Percentiles rank a stretch among this genome's conserved stretches.
phyloP scores from a whole-genome alignment of 306 rosid species.

The Crotalaria pallida region DNA sequence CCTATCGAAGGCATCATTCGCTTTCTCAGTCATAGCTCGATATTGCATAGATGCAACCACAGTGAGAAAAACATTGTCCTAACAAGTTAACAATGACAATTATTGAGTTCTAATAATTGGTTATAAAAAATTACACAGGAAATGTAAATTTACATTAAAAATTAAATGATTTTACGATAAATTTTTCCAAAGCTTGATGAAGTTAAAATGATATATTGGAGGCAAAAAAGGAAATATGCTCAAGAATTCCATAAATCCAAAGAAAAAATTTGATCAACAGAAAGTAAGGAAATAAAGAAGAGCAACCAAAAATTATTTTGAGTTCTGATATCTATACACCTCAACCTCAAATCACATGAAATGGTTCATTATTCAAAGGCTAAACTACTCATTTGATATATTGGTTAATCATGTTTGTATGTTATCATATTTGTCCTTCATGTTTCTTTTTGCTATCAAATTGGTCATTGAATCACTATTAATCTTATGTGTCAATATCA shows the following conservation, averaged over 20 bases:
- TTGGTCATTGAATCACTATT: too few relatives aligned
- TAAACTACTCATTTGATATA: too few relatives aligned
- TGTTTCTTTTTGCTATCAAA: too few relatives aligned
- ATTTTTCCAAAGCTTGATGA: not conserved
- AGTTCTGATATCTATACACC: too few relatives aligned
- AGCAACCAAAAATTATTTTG: not conserved
- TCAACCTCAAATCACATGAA: not conserved
- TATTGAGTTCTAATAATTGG: constrained; percentile 7
- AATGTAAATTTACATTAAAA: not conserved
- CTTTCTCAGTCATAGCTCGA: constrained; percentile 50
- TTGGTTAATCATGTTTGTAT: too few relatives aligned
- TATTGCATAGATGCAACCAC: constrained; percentile 66
- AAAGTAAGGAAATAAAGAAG: not conserved
- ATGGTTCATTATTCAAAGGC: not conserved
- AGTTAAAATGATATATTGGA: not conserved
- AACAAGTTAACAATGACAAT: constrained; percentile 1
- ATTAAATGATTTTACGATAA: not conserved
- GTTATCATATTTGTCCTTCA: too few relatives aligned
- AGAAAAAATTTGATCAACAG: not conserved
- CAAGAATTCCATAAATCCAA: not conserved
- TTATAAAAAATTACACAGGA: constrained; percentile 5
- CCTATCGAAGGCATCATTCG: constrained; percentile 67
- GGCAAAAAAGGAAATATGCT: not conserved
- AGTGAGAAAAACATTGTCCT: constrained; percentile 71
- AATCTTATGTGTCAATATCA: too few relatives aligned